Evolutionary conservation across 1,139 yeast genomes (phyloP).

Genomic region (Groenewaldozyma auringiensis): DNA sequence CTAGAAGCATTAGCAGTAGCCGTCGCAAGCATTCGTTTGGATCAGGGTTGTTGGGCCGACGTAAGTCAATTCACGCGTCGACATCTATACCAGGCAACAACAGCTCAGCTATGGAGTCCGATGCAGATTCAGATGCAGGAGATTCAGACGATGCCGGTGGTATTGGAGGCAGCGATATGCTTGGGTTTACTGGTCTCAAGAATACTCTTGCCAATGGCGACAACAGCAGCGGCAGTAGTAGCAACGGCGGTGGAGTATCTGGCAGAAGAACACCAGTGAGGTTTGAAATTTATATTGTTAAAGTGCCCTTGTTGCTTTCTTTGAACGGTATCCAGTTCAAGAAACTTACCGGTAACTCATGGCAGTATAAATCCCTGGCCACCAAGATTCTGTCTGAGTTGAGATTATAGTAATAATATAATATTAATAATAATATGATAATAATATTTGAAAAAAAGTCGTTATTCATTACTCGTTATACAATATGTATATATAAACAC

Average conservation of each 20-base stretch:
- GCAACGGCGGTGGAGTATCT: conserved; percentile 11
- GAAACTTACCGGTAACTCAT: conserved; percentile 86
- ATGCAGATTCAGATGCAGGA: conserved; percentile 14
- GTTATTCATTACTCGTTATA: conserved; percentile 1
- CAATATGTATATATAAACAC: too few relatives aligned
- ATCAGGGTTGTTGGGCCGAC: conserved; percentile 24
- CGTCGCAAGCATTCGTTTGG: conserved; percentile 32
- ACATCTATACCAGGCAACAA: conserved; percentile 18
- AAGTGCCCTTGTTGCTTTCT: conserved; percentile 82
- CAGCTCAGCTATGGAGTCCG: conserved; percentile 23
- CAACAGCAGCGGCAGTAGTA: conserved; percentile 42
- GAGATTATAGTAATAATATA: conserved; percentile 36
- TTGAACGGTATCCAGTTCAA: conserved; percentile 93
- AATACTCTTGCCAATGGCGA: conserved; percentile 30
- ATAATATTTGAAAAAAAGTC: not conserved
- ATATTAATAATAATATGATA: conserved; percentile 4
- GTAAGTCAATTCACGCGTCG: conserved; percentile 10
- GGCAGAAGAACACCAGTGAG: conserved; percentile 49
- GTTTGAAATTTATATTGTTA: conserved; percentile 88
- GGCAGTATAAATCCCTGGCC: conserved; percentile 94
- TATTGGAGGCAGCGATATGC: not conserved
- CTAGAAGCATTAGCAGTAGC: conserved; percentile 20
- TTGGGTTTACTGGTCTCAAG: conserved; percentile 14
- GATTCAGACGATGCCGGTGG: conserved; percentile 1
- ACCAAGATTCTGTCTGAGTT: conserved; percentile 75